Percentiles rank a stretch among this genome's conserved stretches.
These are phyloP conservation scores for Recurvomyces mirabilis DNA, from an alignment of 495 filamentous ascomycete species.

Conservation along the genomic window DNA sequence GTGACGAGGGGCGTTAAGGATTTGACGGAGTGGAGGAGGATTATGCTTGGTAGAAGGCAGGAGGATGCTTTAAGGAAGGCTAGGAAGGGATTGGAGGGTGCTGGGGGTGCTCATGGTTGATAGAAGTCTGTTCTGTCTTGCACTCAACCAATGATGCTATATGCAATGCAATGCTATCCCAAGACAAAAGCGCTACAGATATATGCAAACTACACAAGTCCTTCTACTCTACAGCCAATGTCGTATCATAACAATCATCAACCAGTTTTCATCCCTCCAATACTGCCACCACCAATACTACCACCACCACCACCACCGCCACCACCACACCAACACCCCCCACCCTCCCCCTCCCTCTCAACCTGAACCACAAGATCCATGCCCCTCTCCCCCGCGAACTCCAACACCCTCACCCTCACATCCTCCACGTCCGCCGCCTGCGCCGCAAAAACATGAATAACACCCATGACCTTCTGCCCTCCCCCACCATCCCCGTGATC, in stretches of 20 bases:
- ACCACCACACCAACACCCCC: conserved; percentile 34
- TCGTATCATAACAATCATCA: no score
- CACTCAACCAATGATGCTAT: no score
- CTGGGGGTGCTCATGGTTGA: no score
- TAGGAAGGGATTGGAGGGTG: no score
- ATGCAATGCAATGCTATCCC: no score
- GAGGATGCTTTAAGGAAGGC: conserved; percentile 13
- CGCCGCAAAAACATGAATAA: conserved; percentile 32
- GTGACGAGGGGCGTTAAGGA: conserved; percentile 8
- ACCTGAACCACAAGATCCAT: conserved; percentile 35
- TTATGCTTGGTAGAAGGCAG: conserved; percentile 17
- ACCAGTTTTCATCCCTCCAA: no score
- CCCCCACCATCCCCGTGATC: conserved; percentile 20
- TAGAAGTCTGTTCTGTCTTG: no score
- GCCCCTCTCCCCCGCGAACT: conserved; percentile 26
- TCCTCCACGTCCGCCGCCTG: conserved; percentile 29
- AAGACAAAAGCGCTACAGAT: no score
- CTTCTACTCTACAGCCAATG: no score
- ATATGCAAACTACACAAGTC: no score
- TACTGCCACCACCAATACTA: no score
- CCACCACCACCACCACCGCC: no score
- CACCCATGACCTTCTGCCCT: conserved; percentile 28
- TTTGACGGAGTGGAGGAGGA: conserved; percentile 16
- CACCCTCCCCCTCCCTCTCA: conserved; percentile 29
- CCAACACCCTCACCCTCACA: conserved; percentile 29